Conservation (phyloP, 2,329 filamentous ascomycete genomes). For the Aspergillus neotritici region DNA sequence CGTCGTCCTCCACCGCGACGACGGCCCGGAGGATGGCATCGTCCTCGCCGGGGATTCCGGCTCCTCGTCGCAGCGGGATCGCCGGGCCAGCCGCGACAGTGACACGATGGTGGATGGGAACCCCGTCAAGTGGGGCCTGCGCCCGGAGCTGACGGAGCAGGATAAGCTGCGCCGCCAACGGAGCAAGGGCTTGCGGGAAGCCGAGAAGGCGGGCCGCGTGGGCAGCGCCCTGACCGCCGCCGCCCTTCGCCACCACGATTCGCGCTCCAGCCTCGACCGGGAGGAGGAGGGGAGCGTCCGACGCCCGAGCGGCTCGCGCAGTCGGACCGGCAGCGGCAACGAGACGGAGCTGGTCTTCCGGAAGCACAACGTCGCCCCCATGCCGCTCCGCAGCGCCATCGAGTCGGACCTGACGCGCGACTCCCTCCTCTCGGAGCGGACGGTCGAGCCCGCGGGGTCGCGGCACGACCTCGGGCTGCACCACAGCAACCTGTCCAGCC, state of each 20-base stretch:
- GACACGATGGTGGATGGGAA: constrained; percentile 44
- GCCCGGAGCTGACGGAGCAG: constrained; percentile 47
- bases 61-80: constrained; percentile 47
- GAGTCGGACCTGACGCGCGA: constrained; percentile 82
- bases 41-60: constrained; percentile 51
- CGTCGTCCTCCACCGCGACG: constrained; percentile 51
- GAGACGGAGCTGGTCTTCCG: constrained; percentile 52
- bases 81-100: constrained; percentile 48
- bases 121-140: constrained; percentile 40
- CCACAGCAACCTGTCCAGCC: constrained; percentile 54
- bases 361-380: constrained; percentile 63
- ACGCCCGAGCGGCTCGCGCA: constrained; percentile 17
- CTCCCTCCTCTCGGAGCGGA: constrained; percentile 77
- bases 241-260: constrained; percentile 60
- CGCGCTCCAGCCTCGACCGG: constrained; percentile 52
- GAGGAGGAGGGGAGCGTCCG: constrained; percentile 36
- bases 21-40: constrained; percentile 54
- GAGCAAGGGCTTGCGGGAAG: constrained; percentile 52
- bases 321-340: constrained; percentile 42
- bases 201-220: constrained; percentile 50
- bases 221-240: constrained; percentile 57
- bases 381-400: constrained; percentile 83
- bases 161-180: constrained; percentile 49
- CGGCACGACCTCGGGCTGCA: constrained; percentile 60
- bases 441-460: constrained; percentile 57